Evolutionary conservation across 1,139 yeast species (phyloP), one percentile per base, ranked within the genome.

Genomic region (Yamadazyma pseudoaaseri): DNA sequence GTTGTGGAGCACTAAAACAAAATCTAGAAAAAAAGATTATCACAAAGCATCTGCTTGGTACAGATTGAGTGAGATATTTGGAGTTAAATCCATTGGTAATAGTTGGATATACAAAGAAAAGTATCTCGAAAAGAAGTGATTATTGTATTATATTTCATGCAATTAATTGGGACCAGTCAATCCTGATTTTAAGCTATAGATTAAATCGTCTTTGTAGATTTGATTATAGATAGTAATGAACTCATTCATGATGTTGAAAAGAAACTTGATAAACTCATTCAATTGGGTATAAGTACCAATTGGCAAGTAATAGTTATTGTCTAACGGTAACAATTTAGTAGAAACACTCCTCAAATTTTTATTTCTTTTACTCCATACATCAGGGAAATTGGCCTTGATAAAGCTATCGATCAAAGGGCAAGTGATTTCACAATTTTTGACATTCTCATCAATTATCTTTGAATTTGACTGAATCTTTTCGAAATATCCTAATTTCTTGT

Each of bases 21-120:
- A 70, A 35, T 49, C 54, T 31, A 73, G 68, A 31, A 79, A 79
- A 56, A 81, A 78, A 48, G 86, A 86, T 51, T 57, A 71, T 33
- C 57, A 61, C 33, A 63, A 74, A 47, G 89, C 95, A 2, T 86
- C 94, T 2, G 76, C 79, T 9, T 80, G 90, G 79, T 73, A 79
- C 41, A 64, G 94, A 33, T 58, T 78, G 26, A 83, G 87, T 16
- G 90, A 80, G 34, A 62, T 71, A 11, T 70, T 73, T 45, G 94
- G 92, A 1, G 75, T 75, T 15, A 75, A 70, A 45, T 62, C 81
- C 41, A 75, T 81, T 23, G 90, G 90, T 1, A 81, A 83, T 41
- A 76, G 81, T 39, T 85, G 94, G 94, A 82, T 84, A 27, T 79
- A 82, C 62, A 83, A 82, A 54, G 79, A 77, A 29, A 83, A 83